These are phyloP conservation scores for Colletotrichum paranaense DNA, from an alignment of 2,329 filamentous ascomycete genomes.

Conservation along the genomic window DNA sequence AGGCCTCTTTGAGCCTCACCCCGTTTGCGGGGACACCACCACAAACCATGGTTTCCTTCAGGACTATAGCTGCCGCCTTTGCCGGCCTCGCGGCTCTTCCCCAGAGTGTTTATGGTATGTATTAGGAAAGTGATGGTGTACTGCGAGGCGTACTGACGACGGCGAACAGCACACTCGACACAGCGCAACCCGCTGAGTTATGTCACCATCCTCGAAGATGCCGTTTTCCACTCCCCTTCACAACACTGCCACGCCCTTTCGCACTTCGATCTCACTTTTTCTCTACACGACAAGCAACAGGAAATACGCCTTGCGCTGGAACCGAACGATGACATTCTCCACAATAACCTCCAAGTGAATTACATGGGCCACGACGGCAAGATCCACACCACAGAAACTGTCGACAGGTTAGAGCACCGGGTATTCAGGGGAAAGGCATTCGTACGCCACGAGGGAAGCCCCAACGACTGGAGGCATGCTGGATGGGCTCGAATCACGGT, in stretches of 20 bases:
- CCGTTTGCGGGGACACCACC: constrained; percentile 35
- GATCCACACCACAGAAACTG: constrained; percentile 72
- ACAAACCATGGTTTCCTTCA: constrained; percentile 47
- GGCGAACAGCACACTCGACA: constrained; percentile 71
- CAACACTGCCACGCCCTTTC: constrained; percentile 84
- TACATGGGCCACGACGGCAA: constrained; percentile 79
- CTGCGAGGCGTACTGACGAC: not conserved
- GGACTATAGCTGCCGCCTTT: constrained; percentile 45
- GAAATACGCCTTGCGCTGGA: constrained; percentile 83
- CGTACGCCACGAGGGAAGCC: constrained; percentile 63
- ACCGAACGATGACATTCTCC: constrained; percentile 91
- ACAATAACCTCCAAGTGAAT: constrained; percentile 78
- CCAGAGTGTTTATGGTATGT: constrained; percentile 47
- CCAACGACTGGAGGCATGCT: constrained; percentile 77
- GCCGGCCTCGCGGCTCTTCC: constrained; percentile 45
- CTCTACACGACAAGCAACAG: constrained; percentile 73
- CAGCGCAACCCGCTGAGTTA: constrained; percentile 82
- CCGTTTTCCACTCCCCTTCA: constrained; percentile 81
- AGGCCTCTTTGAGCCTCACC: constrained; percentile 32
- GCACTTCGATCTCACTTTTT: constrained; percentile 86
- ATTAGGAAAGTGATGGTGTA: not conserved
- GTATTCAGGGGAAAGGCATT: constrained; percentile 87
- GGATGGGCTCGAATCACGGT: constrained; percentile 91
- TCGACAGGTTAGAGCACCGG: constrained; percentile 80
- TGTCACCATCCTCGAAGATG: constrained; percentile 78